Evolutionary conservation across 225 moss, liverwort and hornwort species (phyloP).

Genomic region (Thuidium tamariscinum): DNA sequence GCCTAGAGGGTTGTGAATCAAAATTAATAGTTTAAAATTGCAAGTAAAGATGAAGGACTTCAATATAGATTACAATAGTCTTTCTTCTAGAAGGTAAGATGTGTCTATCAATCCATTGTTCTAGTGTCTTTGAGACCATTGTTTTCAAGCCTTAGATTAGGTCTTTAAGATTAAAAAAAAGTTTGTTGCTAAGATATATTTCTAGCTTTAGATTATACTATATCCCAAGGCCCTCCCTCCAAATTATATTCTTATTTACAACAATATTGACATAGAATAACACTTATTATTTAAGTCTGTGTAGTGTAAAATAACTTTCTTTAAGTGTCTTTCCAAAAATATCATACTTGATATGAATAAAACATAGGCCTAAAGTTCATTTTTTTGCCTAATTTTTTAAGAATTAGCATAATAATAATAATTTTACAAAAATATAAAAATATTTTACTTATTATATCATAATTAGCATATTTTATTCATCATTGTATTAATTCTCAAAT

Average conservation of each 20-base stretch:
- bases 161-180: too few relatives aligned
- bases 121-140: rapidly evolving
- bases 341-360: too few relatives aligned
- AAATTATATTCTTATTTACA: rapidly evolving
- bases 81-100: rapidly evolving
- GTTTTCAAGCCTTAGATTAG: rapidly evolving
- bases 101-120: rapidly evolving
- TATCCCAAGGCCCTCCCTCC: rapidly evolving
- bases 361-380: too few relatives aligned
- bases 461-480: background rate
- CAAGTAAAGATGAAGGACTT: rapidly evolving
- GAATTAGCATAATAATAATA: too few relatives aligned
- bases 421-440: background rate
- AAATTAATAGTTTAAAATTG: background rate
- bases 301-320: background rate
- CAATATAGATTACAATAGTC: background rate
- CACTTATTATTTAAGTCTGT: background rate
- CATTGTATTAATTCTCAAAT: too few relatives aligned
- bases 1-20: rapidly evolving
- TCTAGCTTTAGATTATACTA: rapidly evolving
- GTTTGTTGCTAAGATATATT: rapidly evolving
- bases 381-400: background rate
- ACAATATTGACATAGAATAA: background rate
- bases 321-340: background rate
- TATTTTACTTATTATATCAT: too few relatives aligned